Conservation (phyloP, 495 filamentous ascomycete species). For the Corynascus novoguineensis region DNA sequence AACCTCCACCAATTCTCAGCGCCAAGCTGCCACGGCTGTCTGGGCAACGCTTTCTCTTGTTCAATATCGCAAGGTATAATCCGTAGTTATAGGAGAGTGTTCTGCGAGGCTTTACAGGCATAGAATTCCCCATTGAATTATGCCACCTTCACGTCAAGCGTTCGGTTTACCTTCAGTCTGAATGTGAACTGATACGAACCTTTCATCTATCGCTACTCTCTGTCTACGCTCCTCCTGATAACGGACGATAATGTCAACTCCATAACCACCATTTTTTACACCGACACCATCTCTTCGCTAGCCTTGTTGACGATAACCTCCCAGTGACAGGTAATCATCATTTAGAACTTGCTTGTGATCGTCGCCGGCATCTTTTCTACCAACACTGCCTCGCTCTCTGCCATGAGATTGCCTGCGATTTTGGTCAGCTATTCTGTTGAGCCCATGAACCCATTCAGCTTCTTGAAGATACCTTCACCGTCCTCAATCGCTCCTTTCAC, state of each 20-base stretch:
- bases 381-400: constrained; percentile 18
- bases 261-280: neutral
- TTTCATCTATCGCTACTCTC: too few relatives aligned
- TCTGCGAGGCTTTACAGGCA: too few relatives aligned
- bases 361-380: constrained; percentile 7
- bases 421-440: neutral
- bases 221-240: too few relatives aligned
- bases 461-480: constrained; percentile 14
- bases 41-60: neutral
- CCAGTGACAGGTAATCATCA: neutral
- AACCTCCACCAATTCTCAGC: too few relatives aligned
- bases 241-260: too few relatives aligned
- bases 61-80: too few relatives aligned
- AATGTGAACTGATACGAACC: too few relatives aligned
- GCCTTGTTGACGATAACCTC: neutral
- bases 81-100: too few relatives aligned
- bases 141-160: too few relatives aligned
- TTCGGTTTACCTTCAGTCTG: too few relatives aligned
- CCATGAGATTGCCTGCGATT: constrained; percentile 14
- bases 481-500: constrained; percentile 24
- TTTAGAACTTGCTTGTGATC: constrained; percentile 14
- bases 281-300: neutral
- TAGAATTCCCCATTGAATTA: too few relatives aligned
- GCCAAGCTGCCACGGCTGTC: neutral
- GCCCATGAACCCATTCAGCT: neutral